Conservation (phyloP, 805 yeast genomes). For the Metschnikowia picachoensis region DNA sequence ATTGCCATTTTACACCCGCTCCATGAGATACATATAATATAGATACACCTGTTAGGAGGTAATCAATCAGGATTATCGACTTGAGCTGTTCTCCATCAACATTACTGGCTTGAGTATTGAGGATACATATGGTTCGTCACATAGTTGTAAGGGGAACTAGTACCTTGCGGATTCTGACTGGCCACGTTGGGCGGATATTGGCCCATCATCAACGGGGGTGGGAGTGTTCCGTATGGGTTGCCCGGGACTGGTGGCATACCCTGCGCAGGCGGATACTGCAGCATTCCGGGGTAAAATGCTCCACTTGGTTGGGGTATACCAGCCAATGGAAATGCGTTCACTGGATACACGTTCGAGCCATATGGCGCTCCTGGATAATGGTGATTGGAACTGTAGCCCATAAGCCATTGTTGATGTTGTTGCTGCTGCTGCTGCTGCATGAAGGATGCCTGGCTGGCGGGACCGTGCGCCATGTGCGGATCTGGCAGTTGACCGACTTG, state of each 20-base stretch:
- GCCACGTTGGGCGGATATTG: constrained; percentile 2
- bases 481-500: neutral
- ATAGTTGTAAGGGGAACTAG: neutral
- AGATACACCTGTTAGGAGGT: no score
- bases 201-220: constrained; percentile 7
- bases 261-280: constrained; percentile 3
- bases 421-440: constrained; percentile 3
- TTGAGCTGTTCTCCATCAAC: no score
- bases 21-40: no score
- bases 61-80: no score
- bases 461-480: neutral
- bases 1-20: no score
- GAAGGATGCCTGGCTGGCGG: neutral
- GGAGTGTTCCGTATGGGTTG: neutral
- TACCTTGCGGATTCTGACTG: neutral
- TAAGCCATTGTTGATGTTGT: constrained; percentile 4
- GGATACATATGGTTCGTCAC: constrained; percentile 1
- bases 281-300: constrained; percentile 1
- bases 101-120: constrained; percentile 6
- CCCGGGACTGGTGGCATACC: neutral
- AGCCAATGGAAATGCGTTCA: neutral
- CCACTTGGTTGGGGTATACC: constrained; percentile 4
- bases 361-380: neutral
- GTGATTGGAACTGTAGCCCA: constrained; percentile 1
- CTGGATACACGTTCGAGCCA: neutral